Conservation (phyloP, 768 basidiomycete species). For the Myochromella boudieri region DNA sequence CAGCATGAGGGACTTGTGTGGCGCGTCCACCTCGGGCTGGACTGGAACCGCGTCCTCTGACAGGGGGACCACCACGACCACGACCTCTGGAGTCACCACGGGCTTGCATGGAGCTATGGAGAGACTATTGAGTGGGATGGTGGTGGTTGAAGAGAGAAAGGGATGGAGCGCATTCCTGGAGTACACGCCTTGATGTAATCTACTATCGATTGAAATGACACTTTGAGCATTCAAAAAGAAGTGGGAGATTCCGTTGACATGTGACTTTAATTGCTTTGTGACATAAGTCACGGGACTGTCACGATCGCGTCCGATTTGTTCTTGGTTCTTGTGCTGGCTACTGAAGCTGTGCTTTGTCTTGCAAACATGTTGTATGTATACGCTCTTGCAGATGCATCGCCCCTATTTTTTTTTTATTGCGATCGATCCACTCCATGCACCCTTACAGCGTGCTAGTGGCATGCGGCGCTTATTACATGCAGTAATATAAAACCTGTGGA, state of each 20-base stretch:
- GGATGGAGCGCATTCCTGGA: neutral
- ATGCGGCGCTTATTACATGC: slow-evolving; percentile 4
- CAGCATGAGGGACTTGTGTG: too few relatives aligned
- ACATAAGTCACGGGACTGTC: slow-evolving; percentile 16
- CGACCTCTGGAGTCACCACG: slow-evolving; percentile 26
- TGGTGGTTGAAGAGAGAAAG: slow-evolving; percentile 13
- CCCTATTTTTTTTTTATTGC: neutral
- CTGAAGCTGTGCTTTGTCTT: slow-evolving; percentile 1
- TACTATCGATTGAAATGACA: slow-evolving; percentile 22
- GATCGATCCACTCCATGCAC: neutral
- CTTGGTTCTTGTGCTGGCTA: slow-evolving; percentile 6
- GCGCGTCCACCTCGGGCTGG: slow-evolving; percentile 32
- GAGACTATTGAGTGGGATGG: slow-evolving; percentile 11
- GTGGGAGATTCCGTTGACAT: slow-evolving; percentile 10
- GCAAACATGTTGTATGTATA: neutral
- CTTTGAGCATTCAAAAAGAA: slow-evolving; percentile 14
- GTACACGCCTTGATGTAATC: slow-evolving; percentile 10
- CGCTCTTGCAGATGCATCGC: slow-evolving; percentile 1
- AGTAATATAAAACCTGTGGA: slow-evolving; percentile 2
- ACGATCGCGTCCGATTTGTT: slow-evolving; percentile 7
- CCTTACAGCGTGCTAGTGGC: neutral
- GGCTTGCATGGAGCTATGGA: slow-evolving; percentile 37
- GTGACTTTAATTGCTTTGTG: slow-evolving; percentile 6
- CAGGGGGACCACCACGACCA: slow-evolving; percentile 21
- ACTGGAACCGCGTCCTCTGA: slow-evolving; percentile 21